phyloP scores from a whole-genome alignment of 331 rosid genomes.

The Spiraea crenata region DNA sequence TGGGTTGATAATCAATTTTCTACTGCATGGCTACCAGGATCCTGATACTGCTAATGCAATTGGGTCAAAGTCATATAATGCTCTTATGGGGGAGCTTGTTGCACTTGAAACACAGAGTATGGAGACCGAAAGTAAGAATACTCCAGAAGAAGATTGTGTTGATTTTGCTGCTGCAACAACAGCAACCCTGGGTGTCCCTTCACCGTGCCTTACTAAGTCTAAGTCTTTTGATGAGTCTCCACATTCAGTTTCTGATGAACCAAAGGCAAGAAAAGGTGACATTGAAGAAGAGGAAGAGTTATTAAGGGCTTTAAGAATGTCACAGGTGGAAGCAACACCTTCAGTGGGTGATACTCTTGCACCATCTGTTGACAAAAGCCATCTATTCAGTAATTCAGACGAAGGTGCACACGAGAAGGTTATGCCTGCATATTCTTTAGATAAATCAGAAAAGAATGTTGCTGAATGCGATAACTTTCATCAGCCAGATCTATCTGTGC shows the following conservation, averaged over 20 bases:
- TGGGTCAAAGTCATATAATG: constrained; percentile 85
- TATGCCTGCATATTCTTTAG: constrained; percentile 41
- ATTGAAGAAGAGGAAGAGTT: constrained; percentile 88
- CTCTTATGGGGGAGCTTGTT: constrained; percentile 91
- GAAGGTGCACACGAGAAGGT: constrained; percentile 29
- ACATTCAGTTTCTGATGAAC: constrained; percentile 48
- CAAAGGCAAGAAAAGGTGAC: constrained; percentile 67
- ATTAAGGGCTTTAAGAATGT: constrained; percentile 64
- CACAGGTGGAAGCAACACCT: constrained; percentile 43
- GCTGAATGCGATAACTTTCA: constrained; percentile 34
- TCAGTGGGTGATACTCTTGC: constrained; percentile 38
- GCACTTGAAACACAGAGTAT: constrained; percentile 73
- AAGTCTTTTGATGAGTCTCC: constrained; percentile 82
- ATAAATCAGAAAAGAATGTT: constrained; percentile 35
- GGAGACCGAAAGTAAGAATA: constrained; percentile 40
- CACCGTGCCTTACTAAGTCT: constrained; percentile 79
- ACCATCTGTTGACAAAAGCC: constrained; percentile 29
- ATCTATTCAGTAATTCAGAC: constrained; percentile 34
- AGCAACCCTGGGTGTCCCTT: constrained; percentile 95
- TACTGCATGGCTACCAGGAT: constrained; percentile 53
- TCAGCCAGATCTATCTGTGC: constrained; percentile 37
- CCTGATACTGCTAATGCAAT: constrained; percentile 64
- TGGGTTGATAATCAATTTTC: constrained; percentile 31
- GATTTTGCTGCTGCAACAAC: constrained; percentile 99
- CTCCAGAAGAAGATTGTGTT: constrained; percentile 76